Percentiles rank a stretch among this genome's conserved stretches.
These are phyloP conservation scores for Linnemannia zychae DNA, from an alignment of 192 early-diverging fungal genomes.

Conservation along the genomic window DNA sequence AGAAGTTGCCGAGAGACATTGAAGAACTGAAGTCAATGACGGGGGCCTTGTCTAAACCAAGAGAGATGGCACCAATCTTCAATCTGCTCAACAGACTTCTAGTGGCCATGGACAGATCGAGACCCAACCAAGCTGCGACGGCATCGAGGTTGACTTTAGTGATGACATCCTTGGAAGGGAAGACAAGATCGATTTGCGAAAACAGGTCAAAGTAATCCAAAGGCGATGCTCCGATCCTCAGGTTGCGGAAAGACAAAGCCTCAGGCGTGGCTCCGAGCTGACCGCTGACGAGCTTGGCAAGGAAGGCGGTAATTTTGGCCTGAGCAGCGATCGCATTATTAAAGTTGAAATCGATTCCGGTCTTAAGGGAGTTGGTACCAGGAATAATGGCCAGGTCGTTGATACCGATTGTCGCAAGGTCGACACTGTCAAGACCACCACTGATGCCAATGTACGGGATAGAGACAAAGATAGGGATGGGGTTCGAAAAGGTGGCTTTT, in stretches of 20 bases:
- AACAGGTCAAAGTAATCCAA: conserved; percentile 14
- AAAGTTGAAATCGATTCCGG: conserved; percentile 4
- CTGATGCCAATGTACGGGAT: conserved; percentile 13
- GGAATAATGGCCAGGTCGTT: background rate
- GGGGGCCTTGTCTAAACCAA: conserved; percentile 43
- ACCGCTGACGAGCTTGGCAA: background rate
- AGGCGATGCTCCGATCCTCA: conserved; percentile 14
- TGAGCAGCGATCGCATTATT: conserved; percentile 4
- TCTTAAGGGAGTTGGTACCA: conserved; percentile 14
- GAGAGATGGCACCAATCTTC: conserved; percentile 34
- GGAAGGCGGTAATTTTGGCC: background rate
- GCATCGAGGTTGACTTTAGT: conserved; percentile 26
- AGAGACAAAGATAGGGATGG: background rate
- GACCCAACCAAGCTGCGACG: conserved; percentile 19
- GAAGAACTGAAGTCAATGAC: conserved; percentile 47
- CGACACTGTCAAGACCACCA: conserved; percentile 14
- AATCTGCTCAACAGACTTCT: conserved; percentile 30
- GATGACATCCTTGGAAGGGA: conserved; percentile 37
- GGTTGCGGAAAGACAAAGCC: background rate
- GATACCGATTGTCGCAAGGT: background rate
- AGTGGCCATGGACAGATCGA: conserved; percentile 12
- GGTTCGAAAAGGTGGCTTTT: conserved; percentile 13
- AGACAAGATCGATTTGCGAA: conserved; percentile 36
- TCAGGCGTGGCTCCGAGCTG: conserved; percentile 14
- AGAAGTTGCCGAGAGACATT: conserved; percentile 41